A percentile compares a stretch with the other conserved stretches of the same genome.
Evolutionary conservation across 116 monocot species (phyloP).

Genomic region (Zostera marina): DNA sequence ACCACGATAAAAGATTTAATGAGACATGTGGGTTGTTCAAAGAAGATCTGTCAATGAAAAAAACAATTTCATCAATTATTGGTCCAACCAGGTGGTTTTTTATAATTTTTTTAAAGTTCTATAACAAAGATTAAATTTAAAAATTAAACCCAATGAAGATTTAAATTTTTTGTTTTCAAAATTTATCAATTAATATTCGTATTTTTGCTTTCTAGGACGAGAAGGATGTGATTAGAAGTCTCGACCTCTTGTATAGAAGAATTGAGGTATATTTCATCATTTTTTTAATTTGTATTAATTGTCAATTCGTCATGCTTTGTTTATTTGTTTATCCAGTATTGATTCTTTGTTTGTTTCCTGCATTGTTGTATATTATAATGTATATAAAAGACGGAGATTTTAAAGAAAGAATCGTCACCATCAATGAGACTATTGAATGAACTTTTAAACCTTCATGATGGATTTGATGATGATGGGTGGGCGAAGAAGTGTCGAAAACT

Average conservation of each 20-base stretch:
- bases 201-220: constrained; percentile 44
- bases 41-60: too few species aligned
- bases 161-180: too few species aligned
- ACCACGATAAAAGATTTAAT: too few species aligned
- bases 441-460: constrained; percentile 85
- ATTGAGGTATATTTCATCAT: constrained; percentile 40
- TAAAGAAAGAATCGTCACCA: constrained; percentile 70
- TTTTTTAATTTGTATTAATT: not conserved
- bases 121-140: too few species aligned
- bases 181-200: too few species aligned
- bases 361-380: not conserved
- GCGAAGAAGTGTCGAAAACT: constrained; percentile 68
- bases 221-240: constrained; percentile 73
- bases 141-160: too few species aligned
- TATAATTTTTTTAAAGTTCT: too few species aligned
- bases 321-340: too few species aligned
- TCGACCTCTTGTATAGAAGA: constrained; percentile 88
- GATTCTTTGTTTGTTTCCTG: not conserved
- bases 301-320: too few species aligned
- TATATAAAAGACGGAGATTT: constrained; percentile 53
- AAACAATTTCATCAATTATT: too few species aligned
- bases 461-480: constrained; percentile 67
- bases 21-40: too few species aligned
- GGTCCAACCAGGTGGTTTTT: too few species aligned
- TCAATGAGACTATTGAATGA: constrained; percentile 79